Percentiles rank a stretch among this genome's conserved stretches.
These are phyloP conservation scores for Priceomyces castillae DNA, from an alignment of 805 yeast species.

Conservation along the genomic window DNA sequence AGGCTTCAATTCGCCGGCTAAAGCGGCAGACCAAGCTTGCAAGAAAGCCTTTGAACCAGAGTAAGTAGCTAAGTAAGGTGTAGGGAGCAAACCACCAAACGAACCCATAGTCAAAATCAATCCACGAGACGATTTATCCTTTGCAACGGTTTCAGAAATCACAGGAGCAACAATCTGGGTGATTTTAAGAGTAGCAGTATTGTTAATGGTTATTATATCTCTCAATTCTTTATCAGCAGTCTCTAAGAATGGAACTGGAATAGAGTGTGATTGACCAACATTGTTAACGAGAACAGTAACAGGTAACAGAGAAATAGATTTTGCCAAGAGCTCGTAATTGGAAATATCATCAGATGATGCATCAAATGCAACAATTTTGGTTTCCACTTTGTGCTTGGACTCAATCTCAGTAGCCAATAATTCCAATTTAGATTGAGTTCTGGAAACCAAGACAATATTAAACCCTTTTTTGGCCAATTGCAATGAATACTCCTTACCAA, in stretches of 20 bases:
- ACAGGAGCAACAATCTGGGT: slow-evolving; percentile 77
- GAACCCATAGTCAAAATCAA: slow-evolving; percentile 94
- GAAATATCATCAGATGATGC: slow-evolving; percentile 60
- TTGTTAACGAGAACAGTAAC: slow-evolving; percentile 82
- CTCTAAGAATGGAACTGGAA: slow-evolving; percentile 90
- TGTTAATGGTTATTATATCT: slow-evolving; percentile 81
- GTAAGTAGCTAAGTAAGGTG: slow-evolving; percentile 89
- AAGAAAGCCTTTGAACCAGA: slow-evolving; percentile 95
- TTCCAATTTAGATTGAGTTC: slow-evolving; percentile 78
- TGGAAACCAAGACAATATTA: slow-evolving; percentile 77
- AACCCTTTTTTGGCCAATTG: slow-evolving; percentile 87
- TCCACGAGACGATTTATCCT: slow-evolving; percentile 52
- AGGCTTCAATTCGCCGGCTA: slow-evolving; percentile 77
- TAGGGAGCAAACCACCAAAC: slow-evolving; percentile 90
- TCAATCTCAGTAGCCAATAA: slow-evolving; percentile 61
- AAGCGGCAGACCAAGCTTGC: slow-evolving; percentile 87
- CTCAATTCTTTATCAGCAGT: slow-evolving; percentile 72
- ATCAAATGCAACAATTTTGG: slow-evolving; percentile 73
- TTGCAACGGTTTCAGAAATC: slow-evolving; percentile 53
- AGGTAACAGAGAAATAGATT: slow-evolving; percentile 49
- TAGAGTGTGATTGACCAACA: slow-evolving; percentile 91
- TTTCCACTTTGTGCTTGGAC: slow-evolving; percentile 54
- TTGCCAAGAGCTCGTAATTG: slow-evolving; percentile 53
- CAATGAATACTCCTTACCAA: slow-evolving; percentile 85
- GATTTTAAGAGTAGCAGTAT: slow-evolving; percentile 75